Base-by-base conservation (phyloP, 169 alveolate species). In the Plasmodium yoelii region DNA sequence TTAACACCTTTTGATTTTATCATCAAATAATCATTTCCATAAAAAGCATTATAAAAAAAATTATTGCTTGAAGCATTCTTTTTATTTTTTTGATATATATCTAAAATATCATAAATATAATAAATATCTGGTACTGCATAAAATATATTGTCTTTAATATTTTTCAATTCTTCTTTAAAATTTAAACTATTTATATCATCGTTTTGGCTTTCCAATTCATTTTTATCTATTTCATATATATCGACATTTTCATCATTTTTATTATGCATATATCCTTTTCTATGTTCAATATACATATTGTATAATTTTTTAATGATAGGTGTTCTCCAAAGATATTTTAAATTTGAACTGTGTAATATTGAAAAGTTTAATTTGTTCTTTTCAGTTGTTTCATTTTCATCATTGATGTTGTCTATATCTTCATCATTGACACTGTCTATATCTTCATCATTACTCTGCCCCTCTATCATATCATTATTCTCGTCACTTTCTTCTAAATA, bases 61-160 rank as follows among this genome's bases (percentile, higher is more conserved):
- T 80, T 80, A 34, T 51, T 42, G 9, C 34, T 28, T 24, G 53
- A 67, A 47, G 53, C 42, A 34, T 9, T 34, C 9, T 80, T 53
- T 67, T 61, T 74, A 22, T 61, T 74, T 47, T 74, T 39, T n/a
- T 61, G 44, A 19, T 44, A 53, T 44, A 61, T 55, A 44, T 61
- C 22, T 49, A 80, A 67, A 42, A 60, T 71, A 39, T 68, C 56
- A 18, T 60, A 55, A 51, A 80, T 69, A 24, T 80, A 80, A 22
- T 80, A 44, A 22, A 67, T 39, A 60, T 80, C 90, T 6, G 90
- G 90, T n/a, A 80, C 39, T 5, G 72, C 90, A 80, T 80, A 80
- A 19, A 80, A 67, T 18, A 67, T 18, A 47, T 80, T 67, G 39
- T 80, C 90, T 44, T 65, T 80, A 65, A 80, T 59, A 49, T 49